A percentile compares a stretch with the other conserved stretches of the same genome.
phyloP scores from a whole-genome alignment of 257 asterid species.

The Nicotiana obtusifolia region DNA sequence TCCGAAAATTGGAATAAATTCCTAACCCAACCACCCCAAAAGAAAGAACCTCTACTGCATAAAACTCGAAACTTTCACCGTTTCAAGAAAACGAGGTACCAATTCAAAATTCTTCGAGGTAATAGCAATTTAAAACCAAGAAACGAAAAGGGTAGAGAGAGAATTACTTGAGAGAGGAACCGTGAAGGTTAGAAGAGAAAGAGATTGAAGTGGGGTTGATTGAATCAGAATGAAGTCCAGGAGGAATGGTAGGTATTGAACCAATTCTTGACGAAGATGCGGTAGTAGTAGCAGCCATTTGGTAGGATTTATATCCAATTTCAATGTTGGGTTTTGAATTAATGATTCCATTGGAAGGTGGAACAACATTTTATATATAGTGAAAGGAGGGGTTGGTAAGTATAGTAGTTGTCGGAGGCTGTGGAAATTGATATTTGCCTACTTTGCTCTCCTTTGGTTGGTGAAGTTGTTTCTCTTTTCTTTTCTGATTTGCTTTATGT shows the following conservation, averaged over 20 bases:
- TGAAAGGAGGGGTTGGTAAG: conserved; percentile 3
- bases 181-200: conserved; percentile 45
- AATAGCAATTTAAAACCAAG: background rate
- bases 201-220: conserved; percentile 29
- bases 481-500: too few species aligned
- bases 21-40: background rate
- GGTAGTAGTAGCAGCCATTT: background rate
- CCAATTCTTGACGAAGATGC: conserved; percentile 1
- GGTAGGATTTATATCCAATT: background rate
- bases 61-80: background rate
- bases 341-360: background rate
- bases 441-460: background rate
- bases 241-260: background rate
- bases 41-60: background rate
- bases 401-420: background rate
- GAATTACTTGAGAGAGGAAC: conserved; percentile 38
- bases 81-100: background rate
- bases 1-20: background rate
- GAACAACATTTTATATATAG: background rate
- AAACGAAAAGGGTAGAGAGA: background rate
- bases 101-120: background rate
- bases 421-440: background rate
- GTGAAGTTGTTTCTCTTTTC: background rate
- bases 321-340: background rate
- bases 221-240: conserved; percentile 17